Conservation (phyloP, 768 basidiomycete species). For the Amanita exitialis region DNA sequence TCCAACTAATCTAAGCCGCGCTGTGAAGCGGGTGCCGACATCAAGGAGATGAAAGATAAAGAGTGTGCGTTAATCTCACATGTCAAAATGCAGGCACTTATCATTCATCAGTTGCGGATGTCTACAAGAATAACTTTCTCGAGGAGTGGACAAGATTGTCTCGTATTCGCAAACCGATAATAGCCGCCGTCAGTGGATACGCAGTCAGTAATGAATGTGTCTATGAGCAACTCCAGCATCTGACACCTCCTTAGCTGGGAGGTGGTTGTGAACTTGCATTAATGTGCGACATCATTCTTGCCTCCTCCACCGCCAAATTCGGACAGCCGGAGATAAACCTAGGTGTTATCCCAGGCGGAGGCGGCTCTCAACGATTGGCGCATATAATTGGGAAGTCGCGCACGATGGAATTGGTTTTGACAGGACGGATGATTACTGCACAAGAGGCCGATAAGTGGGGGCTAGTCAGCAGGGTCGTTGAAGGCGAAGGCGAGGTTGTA, state of each 20-base stretch:
- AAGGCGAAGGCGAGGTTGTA: constrained; percentile 71
- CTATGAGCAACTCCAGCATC: not conserved
- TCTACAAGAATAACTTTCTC: constrained; percentile 79
- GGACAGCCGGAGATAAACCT: constrained; percentile 96
- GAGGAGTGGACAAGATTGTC: constrained; percentile 73
- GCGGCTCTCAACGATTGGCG: constrained; percentile 87
- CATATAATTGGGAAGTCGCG: constrained; percentile 84
- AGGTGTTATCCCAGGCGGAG: constrained; percentile 90
- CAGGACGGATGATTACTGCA: constrained; percentile 75
- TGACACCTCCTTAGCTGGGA: constrained; percentile 54
- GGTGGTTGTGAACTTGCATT: constrained; percentile 96
- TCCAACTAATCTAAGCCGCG: not conserved
- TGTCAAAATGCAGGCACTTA: not conserved
- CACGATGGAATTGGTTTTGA: constrained; percentile 90
- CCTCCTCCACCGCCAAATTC: constrained; percentile 82
- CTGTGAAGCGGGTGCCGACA: constrained; percentile 82
- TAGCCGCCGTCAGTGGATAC: constrained; percentile 93
- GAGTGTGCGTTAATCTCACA: constrained; percentile 47
- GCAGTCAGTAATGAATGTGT: constrained; percentile 42
- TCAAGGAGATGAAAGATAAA: constrained; percentile 99
- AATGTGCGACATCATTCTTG: constrained; percentile 93
- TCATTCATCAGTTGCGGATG: constrained; percentile 57
- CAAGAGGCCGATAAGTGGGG: constrained; percentile 84
- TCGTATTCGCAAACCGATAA: constrained; percentile 80
- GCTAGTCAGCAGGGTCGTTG: constrained; percentile 75